Evolutionary conservation across 2,329 filamentous ascomycete species (phyloP).

Genomic region (Phyllosticta capitalensis): DNA sequence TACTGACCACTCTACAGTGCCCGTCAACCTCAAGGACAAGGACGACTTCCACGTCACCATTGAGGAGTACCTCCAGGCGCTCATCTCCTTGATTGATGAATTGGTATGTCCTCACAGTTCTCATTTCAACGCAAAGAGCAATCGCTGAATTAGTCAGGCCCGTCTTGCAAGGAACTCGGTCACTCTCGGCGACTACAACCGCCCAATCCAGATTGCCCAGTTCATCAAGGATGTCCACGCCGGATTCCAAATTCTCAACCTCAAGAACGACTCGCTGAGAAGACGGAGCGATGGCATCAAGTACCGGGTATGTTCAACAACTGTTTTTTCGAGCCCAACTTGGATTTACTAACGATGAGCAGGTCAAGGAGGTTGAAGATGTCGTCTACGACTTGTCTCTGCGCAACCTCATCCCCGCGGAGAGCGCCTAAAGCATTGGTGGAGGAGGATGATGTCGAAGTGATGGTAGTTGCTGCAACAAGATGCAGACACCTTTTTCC

Average conservation of each 20-base stretch:
- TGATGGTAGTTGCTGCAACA: neutral
- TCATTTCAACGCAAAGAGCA: neutral
- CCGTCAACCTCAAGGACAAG: constrained; percentile 79
- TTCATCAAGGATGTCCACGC: constrained; percentile 95
- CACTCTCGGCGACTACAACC: constrained; percentile 75
- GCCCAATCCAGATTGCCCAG: constrained; percentile 77
- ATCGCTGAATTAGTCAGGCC: constrained; percentile 35
- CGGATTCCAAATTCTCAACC: constrained; percentile 91
- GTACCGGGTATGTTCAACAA: constrained; percentile 55
- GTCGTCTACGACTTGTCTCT: constrained; percentile 93
- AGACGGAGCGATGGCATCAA: constrained; percentile 89
- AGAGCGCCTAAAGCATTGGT: neutral
- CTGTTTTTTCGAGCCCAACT: neutral
- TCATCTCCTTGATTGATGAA: constrained; percentile 84
- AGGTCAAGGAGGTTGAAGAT: constrained; percentile 95
- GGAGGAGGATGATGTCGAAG: neutral
- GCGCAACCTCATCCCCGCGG: constrained; percentile 63
- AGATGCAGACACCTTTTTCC: neutral
- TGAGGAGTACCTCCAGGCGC: constrained; percentile 87
- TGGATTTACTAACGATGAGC: constrained; percentile 6
- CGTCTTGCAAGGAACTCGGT: constrained; percentile 91
- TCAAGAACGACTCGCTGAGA: constrained; percentile 89
- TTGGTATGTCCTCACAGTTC: constrained; percentile 42
- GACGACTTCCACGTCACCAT: constrained; percentile 94
- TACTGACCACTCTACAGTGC: constrained; percentile 47